Evolutionary conservation across 257 asterid species (phyloP).

Genomic region (Verbena officinalis): DNA sequence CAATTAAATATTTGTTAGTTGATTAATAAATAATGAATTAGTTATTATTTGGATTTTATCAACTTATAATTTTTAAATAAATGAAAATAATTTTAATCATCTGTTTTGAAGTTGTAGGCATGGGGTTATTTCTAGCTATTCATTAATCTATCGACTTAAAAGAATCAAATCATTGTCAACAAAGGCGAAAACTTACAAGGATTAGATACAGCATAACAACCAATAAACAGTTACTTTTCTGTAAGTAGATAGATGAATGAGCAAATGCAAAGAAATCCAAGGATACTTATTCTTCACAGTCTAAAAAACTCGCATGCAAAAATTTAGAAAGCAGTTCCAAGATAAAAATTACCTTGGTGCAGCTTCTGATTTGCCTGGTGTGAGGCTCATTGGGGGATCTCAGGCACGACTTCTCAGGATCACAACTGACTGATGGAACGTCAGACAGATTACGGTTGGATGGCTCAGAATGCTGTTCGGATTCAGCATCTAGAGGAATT

Average conservation of each 20-base stretch:
- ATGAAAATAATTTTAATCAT: too few relatives aligned
- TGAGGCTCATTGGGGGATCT: conserved; percentile 74
- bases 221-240: not conserved
- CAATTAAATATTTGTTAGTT: too few relatives aligned
- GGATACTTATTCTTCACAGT: too few relatives aligned
- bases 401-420: conserved; percentile 72
- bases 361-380: conserved; percentile 72
- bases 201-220: not conserved
- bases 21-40: too few relatives aligned
- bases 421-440: conserved; percentile 68
- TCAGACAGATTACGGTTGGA: conserved; percentile 52
- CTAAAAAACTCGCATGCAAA: too few relatives aligned
- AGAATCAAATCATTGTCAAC: conserved; percentile 20
- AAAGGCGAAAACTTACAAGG: not conserved
- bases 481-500: conserved; percentile 55
- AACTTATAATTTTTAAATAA: too few relatives aligned
- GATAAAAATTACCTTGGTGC: conserved; percentile 68
- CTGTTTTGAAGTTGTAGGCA: too few relatives aligned
- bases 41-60: too few relatives aligned
- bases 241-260: not conserved
- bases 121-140: too few relatives aligned
- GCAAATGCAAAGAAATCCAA: not conserved
- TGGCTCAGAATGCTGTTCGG: conserved; percentile 63
- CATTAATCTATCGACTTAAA: not conserved
- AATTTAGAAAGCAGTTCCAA: conserved; percentile 8